Conservation (phyloP, 179 eudicot species). For the Corrigiola litoralis region DNA sequence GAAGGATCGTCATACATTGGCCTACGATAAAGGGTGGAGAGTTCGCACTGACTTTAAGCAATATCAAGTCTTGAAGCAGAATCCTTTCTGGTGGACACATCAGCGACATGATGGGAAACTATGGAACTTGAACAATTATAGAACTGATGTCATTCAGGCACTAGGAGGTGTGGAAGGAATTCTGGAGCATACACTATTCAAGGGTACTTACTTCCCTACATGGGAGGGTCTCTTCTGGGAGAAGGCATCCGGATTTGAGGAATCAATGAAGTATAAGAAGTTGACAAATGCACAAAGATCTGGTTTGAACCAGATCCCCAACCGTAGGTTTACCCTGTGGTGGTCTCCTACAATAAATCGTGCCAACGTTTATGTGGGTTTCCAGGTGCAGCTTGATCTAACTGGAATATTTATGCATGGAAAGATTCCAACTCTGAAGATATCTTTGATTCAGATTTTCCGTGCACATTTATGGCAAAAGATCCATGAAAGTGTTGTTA, state of each 20-base stretch:
- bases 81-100: slow-evolving; percentile 99
- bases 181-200: slow-evolving; percentile 90
- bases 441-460: slow-evolving; percentile 95
- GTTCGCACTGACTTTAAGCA: slow-evolving; percentile 98
- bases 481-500: slow-evolving; percentile 98
- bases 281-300: slow-evolving; percentile 98
- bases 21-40: slow-evolving; percentile 99
- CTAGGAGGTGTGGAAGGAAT: slow-evolving; percentile 99
- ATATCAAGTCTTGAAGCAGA: slow-evolving; percentile 95
- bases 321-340: slow-evolving; percentile 97
- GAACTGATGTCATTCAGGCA: slow-evolving; percentile 99
- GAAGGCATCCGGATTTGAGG: slow-evolving; percentile 99
- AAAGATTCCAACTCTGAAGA: slow-evolving; percentile 93
- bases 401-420: slow-evolving; percentile 99
- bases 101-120: slow-evolving; percentile 98
- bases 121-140: slow-evolving; percentile 97
- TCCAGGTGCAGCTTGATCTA: slow-evolving; percentile 97
- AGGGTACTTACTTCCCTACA: slow-evolving; percentile 98
- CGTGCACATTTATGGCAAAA: slow-evolving; percentile 99
- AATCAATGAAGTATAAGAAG: slow-evolving; percentile 99
- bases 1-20: slow-evolving; percentile 97
- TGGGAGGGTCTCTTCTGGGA: slow-evolving; percentile 99
- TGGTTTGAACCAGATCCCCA: slow-evolving; percentile 97
- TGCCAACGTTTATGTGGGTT: slow-evolving; percentile 98
- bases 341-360: slow-evolving; percentile 99